Evolutionary conservation across 768 basidiomycete species (phyloP).

Genomic region (Suillus fuscotomentosus): DNA sequence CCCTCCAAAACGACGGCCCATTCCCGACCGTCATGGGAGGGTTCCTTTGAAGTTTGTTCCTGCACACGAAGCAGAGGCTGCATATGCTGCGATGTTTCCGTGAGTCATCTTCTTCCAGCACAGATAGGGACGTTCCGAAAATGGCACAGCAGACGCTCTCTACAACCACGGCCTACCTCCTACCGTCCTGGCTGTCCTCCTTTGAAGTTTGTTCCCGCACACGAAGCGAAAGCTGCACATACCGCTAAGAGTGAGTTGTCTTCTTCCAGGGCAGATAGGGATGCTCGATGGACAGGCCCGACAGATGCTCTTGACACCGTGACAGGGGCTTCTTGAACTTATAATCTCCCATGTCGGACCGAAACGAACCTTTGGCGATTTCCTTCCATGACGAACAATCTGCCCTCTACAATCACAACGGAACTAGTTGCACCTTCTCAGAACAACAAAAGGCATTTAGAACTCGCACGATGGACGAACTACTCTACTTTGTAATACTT

Average conservation of each 20-base stretch:
- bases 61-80: conserved; percentile 24
- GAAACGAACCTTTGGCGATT: not conserved
- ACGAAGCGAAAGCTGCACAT: conserved; percentile 27
- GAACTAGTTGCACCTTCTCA: no score
- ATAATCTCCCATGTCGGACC: not conserved
- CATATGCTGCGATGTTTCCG: conserved; percentile 15
- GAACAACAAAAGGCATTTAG: not conserved
- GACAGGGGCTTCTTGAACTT: not conserved
- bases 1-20: not conserved
- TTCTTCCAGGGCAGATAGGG: not conserved
- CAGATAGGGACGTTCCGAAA: not conserved
- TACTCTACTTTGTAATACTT: not conserved
- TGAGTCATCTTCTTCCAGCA: not conserved
- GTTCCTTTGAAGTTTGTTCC: conserved; percentile 23
- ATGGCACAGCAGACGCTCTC: not conserved
- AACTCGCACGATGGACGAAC: not conserved
- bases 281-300: not conserved
- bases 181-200: conserved; percentile 11
- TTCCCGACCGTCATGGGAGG: not conserved
- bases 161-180: not conserved
- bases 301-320: not conserved
- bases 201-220: conserved; percentile 23
- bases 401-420: not conserved
- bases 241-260: conserved; percentile 19
- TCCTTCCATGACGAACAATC: not conserved